Evolutionary conservation across 1,139 yeast species (phyloP).

Genomic region (Sugiyamaella novakii): DNA sequence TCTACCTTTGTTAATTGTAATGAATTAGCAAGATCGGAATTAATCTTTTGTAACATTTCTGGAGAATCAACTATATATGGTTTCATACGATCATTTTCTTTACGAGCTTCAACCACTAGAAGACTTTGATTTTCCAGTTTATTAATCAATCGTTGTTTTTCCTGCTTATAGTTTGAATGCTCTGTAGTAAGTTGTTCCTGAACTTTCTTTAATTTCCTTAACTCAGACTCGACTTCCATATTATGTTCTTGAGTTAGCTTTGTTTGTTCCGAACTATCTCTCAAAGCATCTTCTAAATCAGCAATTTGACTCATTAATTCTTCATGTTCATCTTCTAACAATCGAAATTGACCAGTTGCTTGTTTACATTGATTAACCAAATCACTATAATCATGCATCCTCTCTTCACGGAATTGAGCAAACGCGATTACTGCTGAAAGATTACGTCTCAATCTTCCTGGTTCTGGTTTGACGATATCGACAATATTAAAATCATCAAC

Average conservation of each 20-base stretch:
- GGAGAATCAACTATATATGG: conserved; percentile 67
- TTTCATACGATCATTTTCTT: conserved; percentile 61
- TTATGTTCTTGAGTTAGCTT: conserved; percentile 60
- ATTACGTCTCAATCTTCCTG: conserved; percentile 61
- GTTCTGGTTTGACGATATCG: conserved; percentile 74
- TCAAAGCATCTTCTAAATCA: conserved; percentile 34
- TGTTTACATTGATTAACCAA: conserved; percentile 50
- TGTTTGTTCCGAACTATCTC: conserved; percentile 40
- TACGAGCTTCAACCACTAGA: conserved; percentile 56
- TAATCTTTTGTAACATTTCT: conserved; percentile 55
- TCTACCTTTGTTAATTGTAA: conserved; percentile 49
- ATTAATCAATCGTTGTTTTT: conserved; percentile 59
- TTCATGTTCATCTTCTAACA: conserved; percentile 49
- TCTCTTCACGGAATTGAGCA: conserved; percentile 81
- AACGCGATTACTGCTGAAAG: conserved; percentile 84
- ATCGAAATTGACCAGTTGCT: conserved; percentile 40
- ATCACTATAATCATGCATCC: conserved; percentile 67
- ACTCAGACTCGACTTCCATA: conserved; percentile 59
- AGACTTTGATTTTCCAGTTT: conserved; percentile 58
- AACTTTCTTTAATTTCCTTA: conserved; percentile 60
- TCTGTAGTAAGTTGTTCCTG: conserved; percentile 70
- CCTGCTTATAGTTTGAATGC: conserved; percentile 64
- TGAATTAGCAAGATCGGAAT: conserved; percentile 57
- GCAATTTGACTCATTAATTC: conserved; percentile 44
- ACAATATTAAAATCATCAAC: conserved; percentile 71